Evolutionary conservation across 164 flowering plant genomes (phyloP).

Genomic region (Hamamelis virginiana): DNA sequence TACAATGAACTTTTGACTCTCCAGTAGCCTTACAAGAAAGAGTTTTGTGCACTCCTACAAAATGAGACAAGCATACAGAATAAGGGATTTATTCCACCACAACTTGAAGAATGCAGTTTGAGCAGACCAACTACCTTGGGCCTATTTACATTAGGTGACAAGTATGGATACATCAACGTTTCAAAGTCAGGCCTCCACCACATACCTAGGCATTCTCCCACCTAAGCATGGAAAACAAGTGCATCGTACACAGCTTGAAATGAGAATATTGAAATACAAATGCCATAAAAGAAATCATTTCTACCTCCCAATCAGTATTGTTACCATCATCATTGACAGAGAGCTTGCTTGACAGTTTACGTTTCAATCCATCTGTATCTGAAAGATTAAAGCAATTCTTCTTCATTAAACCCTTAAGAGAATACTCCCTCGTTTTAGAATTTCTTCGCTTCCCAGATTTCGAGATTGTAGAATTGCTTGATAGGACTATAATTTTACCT

Average conservation of each 20-base stretch:
- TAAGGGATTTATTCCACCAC: not conserved
- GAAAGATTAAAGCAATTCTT: not conserved
- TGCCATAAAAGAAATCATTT: not conserved
- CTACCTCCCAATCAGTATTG: slow-evolving; percentile 66
- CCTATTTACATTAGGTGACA: slow-evolving; percentile 45
- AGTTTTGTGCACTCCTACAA: slow-evolving; percentile 78
- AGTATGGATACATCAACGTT: slow-evolving; percentile 50
- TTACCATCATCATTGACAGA: slow-evolving; percentile 32
- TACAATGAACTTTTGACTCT: slow-evolving; percentile 46
- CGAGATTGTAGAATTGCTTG: no score
- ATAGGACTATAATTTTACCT: slow-evolving; percentile 37
- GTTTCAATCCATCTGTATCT: slow-evolving; percentile 66
- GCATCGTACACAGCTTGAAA: not conserved
- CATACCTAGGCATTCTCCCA: slow-evolving; percentile 80
- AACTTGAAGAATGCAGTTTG: slow-evolving; percentile 4
- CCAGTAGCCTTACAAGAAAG: slow-evolving; percentile 65
- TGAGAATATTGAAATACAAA: not conserved
- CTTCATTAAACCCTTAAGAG: not conserved
- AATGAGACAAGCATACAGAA: slow-evolving; percentile 1
- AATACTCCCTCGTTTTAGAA: not conserved
- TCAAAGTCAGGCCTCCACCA: slow-evolving; percentile 89
- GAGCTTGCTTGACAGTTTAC: slow-evolving; percentile 69
- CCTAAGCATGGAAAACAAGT: slow-evolving; percentile 34
- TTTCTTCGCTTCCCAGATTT: no score
- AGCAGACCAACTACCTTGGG: slow-evolving; percentile 49